phyloP scores from a whole-genome alignment of 495 filamentous ascomycete species.

The Penicillium egyptiacum region DNA sequence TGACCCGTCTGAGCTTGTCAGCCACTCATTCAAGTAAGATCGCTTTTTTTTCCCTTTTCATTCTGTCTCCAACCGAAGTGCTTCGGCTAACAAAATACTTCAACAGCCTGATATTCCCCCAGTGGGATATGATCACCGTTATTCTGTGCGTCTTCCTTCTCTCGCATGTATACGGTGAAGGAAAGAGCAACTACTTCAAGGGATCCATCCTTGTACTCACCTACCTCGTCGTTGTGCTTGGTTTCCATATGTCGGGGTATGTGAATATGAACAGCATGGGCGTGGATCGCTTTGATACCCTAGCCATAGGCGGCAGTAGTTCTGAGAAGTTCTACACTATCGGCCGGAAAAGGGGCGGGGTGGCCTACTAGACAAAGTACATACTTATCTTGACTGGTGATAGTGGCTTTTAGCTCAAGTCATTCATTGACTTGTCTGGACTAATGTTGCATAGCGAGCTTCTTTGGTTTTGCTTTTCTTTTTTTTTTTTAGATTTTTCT shows the following conservation, averaged over 20 bases:
- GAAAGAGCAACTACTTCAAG: conserved; percentile 73
- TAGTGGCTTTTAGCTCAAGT: background rate
- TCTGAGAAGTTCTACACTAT: conserved; percentile 44
- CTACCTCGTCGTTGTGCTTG: conserved; percentile 88
- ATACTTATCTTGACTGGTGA: background rate
- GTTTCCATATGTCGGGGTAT: conserved; percentile 85
- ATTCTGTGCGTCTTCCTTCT: conserved; percentile 97
- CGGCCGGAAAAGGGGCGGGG: conserved; percentile 34
- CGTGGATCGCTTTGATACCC: conserved; percentile 67
- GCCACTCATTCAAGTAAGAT: conserved; percentile 76
- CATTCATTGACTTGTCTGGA: background rate
- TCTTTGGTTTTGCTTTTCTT: too few species aligned
- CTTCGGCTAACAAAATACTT: conserved; percentile 10
- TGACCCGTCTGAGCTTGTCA: conserved; percentile 57
- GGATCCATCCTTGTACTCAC: conserved; percentile 91
- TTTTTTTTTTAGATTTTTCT: background rate
- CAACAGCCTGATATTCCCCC: conserved; percentile 84
- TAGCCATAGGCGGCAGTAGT: conserved; percentile 47
- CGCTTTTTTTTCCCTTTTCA: background rate
- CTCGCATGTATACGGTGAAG: conserved; percentile 97
- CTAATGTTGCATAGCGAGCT: conserved; percentile 17
- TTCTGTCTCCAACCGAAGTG: background rate
- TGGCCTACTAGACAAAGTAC: conserved; percentile 28
- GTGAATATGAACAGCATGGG: conserved; percentile 61
- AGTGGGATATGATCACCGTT: conserved; percentile 98